Evolutionary conservation across 345 rosid species (phyloP), one percentile per base, ranked within the genome.

Genomic region (Pistacia atlantica): DNA sequence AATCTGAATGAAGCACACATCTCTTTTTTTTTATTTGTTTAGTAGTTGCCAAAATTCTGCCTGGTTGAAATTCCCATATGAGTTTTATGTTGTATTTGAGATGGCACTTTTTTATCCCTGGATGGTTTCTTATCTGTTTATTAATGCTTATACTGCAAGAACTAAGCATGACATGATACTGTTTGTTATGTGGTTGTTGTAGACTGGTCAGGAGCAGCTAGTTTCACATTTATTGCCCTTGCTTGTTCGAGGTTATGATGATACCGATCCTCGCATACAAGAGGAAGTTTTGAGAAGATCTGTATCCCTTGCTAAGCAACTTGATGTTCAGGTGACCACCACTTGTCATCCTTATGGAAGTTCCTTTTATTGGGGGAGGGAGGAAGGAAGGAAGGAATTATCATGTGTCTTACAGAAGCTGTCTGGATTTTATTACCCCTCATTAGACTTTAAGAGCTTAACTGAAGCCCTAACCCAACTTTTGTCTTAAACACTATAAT

Each of bases 191-290:
- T 37, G n/a, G 75, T 37, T 17, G 75, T 77, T 86, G 84, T 85
- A 96, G 99, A 88, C 90, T 74, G 83, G 87, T 80, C 86, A 78
- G 60, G 97, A 92, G 85, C 88, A 91, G 68, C 84, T 90, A 77
- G 79, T 83, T 77, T 87, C 92, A 7, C 89, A 88, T 72, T 84
- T 93, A 67, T 85, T 96, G 77, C 99, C 98, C 37, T 83, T 94
- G 84, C 84, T 96, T 80, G 90, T 93, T 80, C 97, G 97, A 79
- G 95, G 97, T 74, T 96, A 91, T 87, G 97, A 90, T 73, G 99
- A 96, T 72, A 91, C 83, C 59, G 99, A 96, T 89, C 93, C 93
- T 82, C 98, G 97, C 70, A 89, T 91, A 70, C 99, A 93, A 86
- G 99, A 93, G 87, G 97, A 90, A 83, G 95, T 89, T 81, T 79